Conservation (phyloP, 2,329 filamentous ascomycete species). For the Cryoendolithus antarcticus region DNA sequence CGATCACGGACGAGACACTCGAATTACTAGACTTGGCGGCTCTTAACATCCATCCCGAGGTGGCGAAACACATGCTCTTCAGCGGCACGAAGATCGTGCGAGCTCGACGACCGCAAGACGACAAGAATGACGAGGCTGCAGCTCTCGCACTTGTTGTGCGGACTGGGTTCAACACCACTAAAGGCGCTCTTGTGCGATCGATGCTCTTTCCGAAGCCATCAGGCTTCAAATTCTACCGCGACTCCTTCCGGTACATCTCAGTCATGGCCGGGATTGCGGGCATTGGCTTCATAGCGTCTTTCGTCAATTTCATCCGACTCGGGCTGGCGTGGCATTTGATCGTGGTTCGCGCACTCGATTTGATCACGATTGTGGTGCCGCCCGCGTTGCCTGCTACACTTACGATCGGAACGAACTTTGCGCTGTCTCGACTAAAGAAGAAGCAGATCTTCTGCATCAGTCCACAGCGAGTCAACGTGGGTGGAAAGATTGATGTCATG, state of each 20-base stretch:
- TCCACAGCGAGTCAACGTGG: slow-evolving; percentile 91
- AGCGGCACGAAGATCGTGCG: slow-evolving; percentile 92
- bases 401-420: slow-evolving; percentile 94
- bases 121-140: slow-evolving; percentile 74
- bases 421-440: slow-evolving; percentile 69
- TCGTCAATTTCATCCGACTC: slow-evolving; percentile 84
- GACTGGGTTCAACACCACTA: slow-evolving; percentile 95
- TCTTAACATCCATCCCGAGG: slow-evolving; percentile 67
- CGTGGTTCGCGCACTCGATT: slow-evolving; percentile 77
- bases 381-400: slow-evolving; percentile 88
- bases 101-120: slow-evolving; percentile 75
- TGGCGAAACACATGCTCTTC: slow-evolving; percentile 84
- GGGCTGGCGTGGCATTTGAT: slow-evolving; percentile 80
- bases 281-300: slow-evolving; percentile 78
- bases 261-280: slow-evolving; percentile 85
- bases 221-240: slow-evolving; percentile 95
- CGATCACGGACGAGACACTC: slow-evolving; percentile 71
- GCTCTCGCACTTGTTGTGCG: slow-evolving; percentile 88
- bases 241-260: slow-evolving; percentile 94
- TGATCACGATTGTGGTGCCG: slow-evolving; percentile 96
- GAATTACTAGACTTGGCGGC: slow-evolving; percentile 63
- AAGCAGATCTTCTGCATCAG: slow-evolving; percentile 97
- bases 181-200: slow-evolving; percentile 85
- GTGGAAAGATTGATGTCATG: slow-evolving; percentile 87
- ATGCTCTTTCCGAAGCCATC: slow-evolving; percentile 99